A percentile compares a stretch with the other conserved stretches of the same genome.
Conservation (phyloP, 2,329 filamentous ascomycete genomes). For the Colletotrichum viniferum region DNA sequence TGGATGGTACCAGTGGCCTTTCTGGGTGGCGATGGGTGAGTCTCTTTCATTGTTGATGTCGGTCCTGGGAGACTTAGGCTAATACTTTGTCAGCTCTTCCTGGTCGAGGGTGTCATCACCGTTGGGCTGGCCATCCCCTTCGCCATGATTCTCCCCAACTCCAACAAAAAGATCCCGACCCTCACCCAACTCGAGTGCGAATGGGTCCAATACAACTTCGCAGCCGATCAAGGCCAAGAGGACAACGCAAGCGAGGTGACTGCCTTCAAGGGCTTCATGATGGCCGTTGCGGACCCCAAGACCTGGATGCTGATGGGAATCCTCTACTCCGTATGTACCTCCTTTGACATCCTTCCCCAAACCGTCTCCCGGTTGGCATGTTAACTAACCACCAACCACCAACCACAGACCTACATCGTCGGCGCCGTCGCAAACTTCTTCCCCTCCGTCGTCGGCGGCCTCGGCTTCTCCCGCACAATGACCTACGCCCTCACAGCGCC, state of each 20-base stretch:
- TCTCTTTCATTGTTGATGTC: accelerated
- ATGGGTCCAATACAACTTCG: conserved; percentile 22
- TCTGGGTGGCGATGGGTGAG: conserved; percentile 65
- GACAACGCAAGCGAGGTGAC: conserved; percentile 19
- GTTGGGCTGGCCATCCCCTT: conserved; percentile 18
- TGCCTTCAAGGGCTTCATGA: conserved; percentile 22
- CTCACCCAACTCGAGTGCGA: conserved; percentile 19
- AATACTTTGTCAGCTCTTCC: neutral
- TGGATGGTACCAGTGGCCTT: conserved; percentile 66
- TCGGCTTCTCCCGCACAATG: conserved; percentile 24
- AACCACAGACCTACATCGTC: conserved; percentile 29
- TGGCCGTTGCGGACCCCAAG: conserved; percentile 38
- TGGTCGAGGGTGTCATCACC: conserved; percentile 20
- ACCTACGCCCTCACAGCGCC: conserved; percentile 27
- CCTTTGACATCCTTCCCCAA: neutral
- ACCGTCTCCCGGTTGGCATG: neutral
- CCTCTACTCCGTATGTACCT: conserved; percentile 27
- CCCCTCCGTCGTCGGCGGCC: conserved; percentile 25
- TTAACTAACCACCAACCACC: no score
- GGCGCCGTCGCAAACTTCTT: conserved; percentile 32
- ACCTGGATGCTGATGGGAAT: conserved; percentile 39
- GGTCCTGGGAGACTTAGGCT: accelerated
- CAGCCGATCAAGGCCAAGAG: conserved; percentile 16
- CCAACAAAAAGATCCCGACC: conserved; percentile 18
- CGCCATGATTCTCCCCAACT: conserved; percentile 20